Evolutionary conservation across 2,329 filamentous ascomycete genomes (phyloP), one percentile per base, ranked within the genome.

Genomic region (Parastagonospora avenae): DNA sequence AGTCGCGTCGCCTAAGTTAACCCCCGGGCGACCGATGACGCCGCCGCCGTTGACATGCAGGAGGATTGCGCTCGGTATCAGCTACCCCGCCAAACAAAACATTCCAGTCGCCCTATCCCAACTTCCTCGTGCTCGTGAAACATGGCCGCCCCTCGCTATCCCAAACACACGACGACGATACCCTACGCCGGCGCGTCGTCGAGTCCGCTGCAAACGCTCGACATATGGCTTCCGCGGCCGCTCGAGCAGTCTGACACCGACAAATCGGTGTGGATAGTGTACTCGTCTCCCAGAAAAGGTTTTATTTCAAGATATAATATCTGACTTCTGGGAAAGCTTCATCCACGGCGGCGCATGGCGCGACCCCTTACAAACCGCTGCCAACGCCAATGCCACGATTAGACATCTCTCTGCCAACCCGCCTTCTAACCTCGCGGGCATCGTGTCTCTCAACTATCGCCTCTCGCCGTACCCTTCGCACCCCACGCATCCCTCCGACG

Each of bases 381-480:
- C 60, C 29, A 68, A 67, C 55, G 66, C 79, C 60, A 43, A 60
- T 24, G 68, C 71, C 28, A 72, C 77, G 0, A 67, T 76, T 35
- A 52, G 60, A 1, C 63, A 74, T 49, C 70, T 80, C 16, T 55
- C 72, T 19, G 19, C 53, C 14, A 63, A 39, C 4, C 19, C 63
- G 8, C 27, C 58, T 2, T 9, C 30, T 5, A 41, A 53, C 42
- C 76, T 90, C 50, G 81, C 82, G 16, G 87, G 82, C 52, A 83
- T 89, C 64, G 82, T 85, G 27, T 86, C 85, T 38, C 67, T 88
- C 50, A 82, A 85, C 71, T 88, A 88, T 77, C 80, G 85, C 32
- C 82, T 89, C 42, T 85, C 82, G 6, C 77, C 82, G 2, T 76
- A 80, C 58, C 63, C 74, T 8, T 56, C 64, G 12, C 77, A 79